A percentile compares a stretch with the other conserved stretches of the same genome.
Conservation (phyloP, 495 filamentous ascomycete genomes). For the Aspergillus conjunctus region DNA sequence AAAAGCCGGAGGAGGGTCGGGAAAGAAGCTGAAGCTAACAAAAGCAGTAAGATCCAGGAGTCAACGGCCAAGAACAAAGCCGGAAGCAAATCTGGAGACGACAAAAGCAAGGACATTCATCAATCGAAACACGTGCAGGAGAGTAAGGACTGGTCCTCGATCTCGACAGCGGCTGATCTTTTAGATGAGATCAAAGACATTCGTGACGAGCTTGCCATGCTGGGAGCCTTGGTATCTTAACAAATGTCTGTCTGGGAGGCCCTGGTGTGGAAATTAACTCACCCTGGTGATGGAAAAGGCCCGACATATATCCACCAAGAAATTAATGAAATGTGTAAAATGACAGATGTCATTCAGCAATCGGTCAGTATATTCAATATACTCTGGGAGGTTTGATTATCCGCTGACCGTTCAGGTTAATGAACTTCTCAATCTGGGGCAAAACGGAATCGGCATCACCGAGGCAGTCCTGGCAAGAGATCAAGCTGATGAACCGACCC, state of each 20-base stretch:
- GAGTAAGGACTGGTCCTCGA: slow-evolving; percentile 20
- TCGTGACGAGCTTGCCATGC: slow-evolving; percentile 60
- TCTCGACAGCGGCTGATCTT: slow-evolving; percentile 54
- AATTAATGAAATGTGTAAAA: slow-evolving; percentile 10
- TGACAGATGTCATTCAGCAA: slow-evolving; percentile 8
- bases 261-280: background rate
- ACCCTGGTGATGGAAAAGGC: background rate
- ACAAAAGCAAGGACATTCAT: background rate
- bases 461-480: slow-evolving; percentile 58
- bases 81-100: background rate
- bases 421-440: slow-evolving; percentile 39
- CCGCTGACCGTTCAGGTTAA: slow-evolving; percentile 39
- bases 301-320: slow-evolving; percentile 1
- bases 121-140: background rate
- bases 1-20: too few relatives aligned
- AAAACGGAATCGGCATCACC: slow-evolving; percentile 60
- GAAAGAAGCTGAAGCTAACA: too few relatives aligned
- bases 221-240: slow-evolving; percentile 22
- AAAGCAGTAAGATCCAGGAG: too few relatives aligned
- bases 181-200: slow-evolving; percentile 62
- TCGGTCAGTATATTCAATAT: background rate
- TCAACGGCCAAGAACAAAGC: too few relatives aligned
- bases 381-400: slow-evolving; percentile 18
- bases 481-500: slow-evolving; percentile 54
- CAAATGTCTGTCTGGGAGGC: background rate